Evolutionary conservation across 768 basidiomycete genomes (phyloP), one percentile per base, ranked within the genome.

Genomic region (Naganishia kalamii): DNA sequence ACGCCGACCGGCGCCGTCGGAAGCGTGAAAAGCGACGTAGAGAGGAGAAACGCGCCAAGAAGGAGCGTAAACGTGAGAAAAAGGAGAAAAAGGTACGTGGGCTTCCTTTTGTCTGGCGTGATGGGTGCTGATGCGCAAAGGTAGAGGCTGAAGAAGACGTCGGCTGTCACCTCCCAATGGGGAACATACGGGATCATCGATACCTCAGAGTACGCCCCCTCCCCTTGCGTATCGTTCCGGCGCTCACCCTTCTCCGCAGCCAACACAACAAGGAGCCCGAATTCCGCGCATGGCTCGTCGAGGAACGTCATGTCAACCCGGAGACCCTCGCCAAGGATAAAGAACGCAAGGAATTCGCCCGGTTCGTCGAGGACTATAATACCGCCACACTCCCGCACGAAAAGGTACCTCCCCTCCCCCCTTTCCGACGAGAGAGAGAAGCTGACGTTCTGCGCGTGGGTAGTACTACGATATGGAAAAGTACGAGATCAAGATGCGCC

Each of bases 241-340:
- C 19, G 23, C 30, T 15, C 49, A 44, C 54, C 17, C 44, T 51
- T 65, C 60, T 33, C n/a, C 27, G 1, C 37, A 57, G 54, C 72
- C 84, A 92, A 62, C 89, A 87, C 74, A 86, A 82, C 62, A 93
- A 91, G 73, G 85, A 84, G 32, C 84, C 72, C 50, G 92, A 96
- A 78, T 96, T 94, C 77, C 84, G 89, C 60, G 85, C 88, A 2
- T 96, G 92, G 92, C 85, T 94, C 4, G 85, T 96, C 13, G 92
- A 96, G 75, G 92, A 96, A 74, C 85, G 89, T 49, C 89, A 87
- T 74, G 82, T 91, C 70, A 94, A 94, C 74, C 91, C 92, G 0
- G 92, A 94, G 79, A 87, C 87, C 3, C 81, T 92, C 49, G 83
- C 87, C 15, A 92, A 90, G 71, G 90, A 93, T 52, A 87, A 88